Percentiles rank a stretch among this genome's conserved stretches.
Conservation (phyloP, 148 eudicot species). For the Camellia lanceoleosa region DNA sequence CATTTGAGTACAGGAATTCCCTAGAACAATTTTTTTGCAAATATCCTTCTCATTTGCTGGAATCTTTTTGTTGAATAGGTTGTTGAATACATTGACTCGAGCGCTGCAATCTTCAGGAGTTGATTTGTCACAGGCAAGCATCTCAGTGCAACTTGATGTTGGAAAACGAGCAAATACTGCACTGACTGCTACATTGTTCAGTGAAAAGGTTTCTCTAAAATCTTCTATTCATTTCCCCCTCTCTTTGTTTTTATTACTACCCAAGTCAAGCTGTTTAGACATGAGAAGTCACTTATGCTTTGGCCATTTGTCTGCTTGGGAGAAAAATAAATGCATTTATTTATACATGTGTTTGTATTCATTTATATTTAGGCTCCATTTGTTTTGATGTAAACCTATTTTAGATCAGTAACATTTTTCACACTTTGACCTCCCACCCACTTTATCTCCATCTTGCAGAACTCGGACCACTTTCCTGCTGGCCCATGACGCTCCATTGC, state of each 20-base stretch:
- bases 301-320: not conserved
- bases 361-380: not conserved
- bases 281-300: not conserved
- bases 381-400: too few relatives aligned
- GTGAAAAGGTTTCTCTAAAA: conserved; percentile 32
- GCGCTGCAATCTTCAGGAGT: conserved; percentile 86
- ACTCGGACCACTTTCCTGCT: too few relatives aligned
- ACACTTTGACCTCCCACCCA: too few relatives aligned
- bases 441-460: too few relatives aligned
- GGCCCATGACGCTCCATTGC: too few relatives aligned
- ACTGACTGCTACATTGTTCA: conserved; percentile 20
- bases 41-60: not conserved
- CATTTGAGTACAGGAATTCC: not conserved
- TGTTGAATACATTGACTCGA: conserved; percentile 58
- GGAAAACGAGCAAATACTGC: conserved; percentile 42
- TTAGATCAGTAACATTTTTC: too few relatives aligned
- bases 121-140: conserved; percentile 76
- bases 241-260: not conserved
- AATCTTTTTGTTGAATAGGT: conserved; percentile 42
- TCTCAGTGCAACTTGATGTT: conserved; percentile 83
- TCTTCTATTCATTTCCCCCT: not conserved
- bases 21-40: not conserved
- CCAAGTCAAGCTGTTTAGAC: not conserved
- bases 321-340: not conserved
- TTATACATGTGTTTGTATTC: not conserved